Evolutionary conservation across 768 basidiomycete species (phyloP), one percentile per base, ranked within the genome.

Genomic region (Leccinum variicolor): DNA sequence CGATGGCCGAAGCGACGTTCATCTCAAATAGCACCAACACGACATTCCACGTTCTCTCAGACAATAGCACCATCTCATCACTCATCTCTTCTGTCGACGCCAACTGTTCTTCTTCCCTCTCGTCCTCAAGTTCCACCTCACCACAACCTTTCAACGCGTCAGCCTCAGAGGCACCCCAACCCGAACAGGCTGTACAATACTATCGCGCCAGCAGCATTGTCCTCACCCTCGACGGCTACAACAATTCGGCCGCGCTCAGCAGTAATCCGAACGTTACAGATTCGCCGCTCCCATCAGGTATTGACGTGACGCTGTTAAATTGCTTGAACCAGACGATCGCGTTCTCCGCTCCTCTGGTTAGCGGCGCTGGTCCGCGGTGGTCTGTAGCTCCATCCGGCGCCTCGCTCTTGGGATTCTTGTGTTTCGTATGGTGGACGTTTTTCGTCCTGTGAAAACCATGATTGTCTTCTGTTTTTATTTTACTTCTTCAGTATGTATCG

Each of bases 271-370:
- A 74, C 28, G 60, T 69, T 0, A 69, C 80, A 0, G 75, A 82
- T 55, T 74, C 79, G 0, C 77, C 84, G 0, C 73, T 90, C 1
- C 86, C 86, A 1, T 67, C 69, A 2, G 74, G 73, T 46, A 74
- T 85, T n/a, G 80, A 87, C 61, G 70, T 53, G 31, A 74, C 66
- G 1, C 72, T 88, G 11, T 64, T 88, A 39, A 60, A 69, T 28
- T 89, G 88, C 58, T 60, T 90, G 49, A 90, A 90, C 60, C 60
- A 70, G 29, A 89, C 88, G 3, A 85, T 89, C 51, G 85, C 79
- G 3, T 66, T 60, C 19, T 77, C 82, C 2, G 84, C 81, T 2
- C 86, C 86, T 2, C 77, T 90, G 5, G 69, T 87, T 6, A 78
- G 74, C 58, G 71, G 69, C 13, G 75, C 75, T 25, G 39, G 45